Evolutionary conservation across 148 eudicot species (phyloP).

Genomic region (Diospyros kaki): DNA sequence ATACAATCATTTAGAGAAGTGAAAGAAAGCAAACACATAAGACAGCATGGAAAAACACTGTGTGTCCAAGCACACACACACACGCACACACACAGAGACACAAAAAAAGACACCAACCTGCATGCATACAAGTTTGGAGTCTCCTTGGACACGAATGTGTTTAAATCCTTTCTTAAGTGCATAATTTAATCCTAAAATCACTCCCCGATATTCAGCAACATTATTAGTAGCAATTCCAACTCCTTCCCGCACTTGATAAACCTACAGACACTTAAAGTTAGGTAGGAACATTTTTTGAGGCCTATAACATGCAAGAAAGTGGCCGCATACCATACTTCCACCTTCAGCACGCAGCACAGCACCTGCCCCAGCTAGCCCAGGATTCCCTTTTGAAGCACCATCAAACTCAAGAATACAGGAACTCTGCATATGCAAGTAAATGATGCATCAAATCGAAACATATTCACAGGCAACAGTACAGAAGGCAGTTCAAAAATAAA

Average conservation of each 20-base stretch:
- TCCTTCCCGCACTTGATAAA: slow-evolving; percentile 72
- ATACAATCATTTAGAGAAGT: not conserved
- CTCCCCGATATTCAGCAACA: slow-evolving; percentile 85
- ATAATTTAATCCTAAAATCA: slow-evolving; percentile 65
- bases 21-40: not conserved
- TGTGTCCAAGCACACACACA: not conserved
- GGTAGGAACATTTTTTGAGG: not conserved
- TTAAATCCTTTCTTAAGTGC: slow-evolving; percentile 69
- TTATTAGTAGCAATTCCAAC: slow-evolving; percentile 81
- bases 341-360: slow-evolving; percentile 68
- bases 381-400: slow-evolving; percentile 95
- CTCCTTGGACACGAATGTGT: slow-evolving; percentile 54
- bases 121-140: slow-evolving; percentile 60
- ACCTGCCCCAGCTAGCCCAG: slow-evolving; percentile 95
- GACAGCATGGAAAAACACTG: too few relatives aligned
- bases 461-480: not conserved
- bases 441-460: not conserved
- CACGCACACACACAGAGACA: too few relatives aligned
- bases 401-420: slow-evolving; percentile 78
- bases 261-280: slow-evolving; percentile 32
- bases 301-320: not conserved
- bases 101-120: slow-evolving; percentile 33
- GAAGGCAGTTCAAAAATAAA: not conserved
- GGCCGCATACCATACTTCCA: slow-evolving; percentile 50
- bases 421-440: slow-evolving; percentile 18